These are phyloP conservation scores for Yamadazyma sp. DNA, from an alignment of 805 yeast species.

Conservation along the genomic window DNA sequence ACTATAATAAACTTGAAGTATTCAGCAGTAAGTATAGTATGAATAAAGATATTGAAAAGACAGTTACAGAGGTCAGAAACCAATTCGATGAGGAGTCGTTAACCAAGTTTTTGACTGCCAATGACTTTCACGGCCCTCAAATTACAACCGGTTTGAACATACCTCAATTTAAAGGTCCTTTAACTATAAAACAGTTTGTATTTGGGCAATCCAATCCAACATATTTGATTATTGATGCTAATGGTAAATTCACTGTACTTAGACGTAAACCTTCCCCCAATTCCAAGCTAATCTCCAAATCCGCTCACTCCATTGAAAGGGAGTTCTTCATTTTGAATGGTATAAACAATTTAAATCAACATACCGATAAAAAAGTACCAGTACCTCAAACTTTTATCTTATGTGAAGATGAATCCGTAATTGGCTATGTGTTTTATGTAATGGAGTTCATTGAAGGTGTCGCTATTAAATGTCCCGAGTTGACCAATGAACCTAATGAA, in stretches of 20 bases:
- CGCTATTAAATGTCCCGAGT: conserved; percentile 51
- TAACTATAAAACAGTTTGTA: conserved; percentile 47
- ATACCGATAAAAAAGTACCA: conserved; percentile 36
- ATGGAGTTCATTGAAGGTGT: conserved; percentile 61
- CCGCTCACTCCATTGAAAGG: conserved; percentile 63
- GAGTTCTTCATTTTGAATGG: conserved; percentile 52
- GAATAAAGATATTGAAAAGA: conserved; percentile 17
- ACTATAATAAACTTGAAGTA: no score
- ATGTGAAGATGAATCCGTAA: conserved; percentile 53
- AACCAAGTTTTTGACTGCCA: conserved; percentile 17
- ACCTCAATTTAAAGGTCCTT: conserved; percentile 26
- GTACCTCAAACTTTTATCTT: conserved; percentile 51
- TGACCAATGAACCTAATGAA: conserved; percentile 29
- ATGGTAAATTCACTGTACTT: conserved; percentile 42
- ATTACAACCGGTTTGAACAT: conserved; percentile 21
- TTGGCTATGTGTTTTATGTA: conserved; percentile 56
- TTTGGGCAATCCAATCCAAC: conserved; percentile 69
- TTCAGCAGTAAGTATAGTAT: conserved; percentile 4
- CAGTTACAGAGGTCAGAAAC: conserved; percentile 33
- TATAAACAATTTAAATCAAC: conserved; percentile 27
- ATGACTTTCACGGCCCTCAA: conserved; percentile 7
- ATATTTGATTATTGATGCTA: conserved; percentile 44
- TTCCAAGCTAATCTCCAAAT: conserved; percentile 45
- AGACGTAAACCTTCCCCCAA: conserved; percentile 56
- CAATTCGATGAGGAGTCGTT: conserved; percentile 26